Evolutionary conservation across 2,329 filamentous ascomycete genomes (phyloP).

Genomic region (Trichoderma sp.): DNA sequence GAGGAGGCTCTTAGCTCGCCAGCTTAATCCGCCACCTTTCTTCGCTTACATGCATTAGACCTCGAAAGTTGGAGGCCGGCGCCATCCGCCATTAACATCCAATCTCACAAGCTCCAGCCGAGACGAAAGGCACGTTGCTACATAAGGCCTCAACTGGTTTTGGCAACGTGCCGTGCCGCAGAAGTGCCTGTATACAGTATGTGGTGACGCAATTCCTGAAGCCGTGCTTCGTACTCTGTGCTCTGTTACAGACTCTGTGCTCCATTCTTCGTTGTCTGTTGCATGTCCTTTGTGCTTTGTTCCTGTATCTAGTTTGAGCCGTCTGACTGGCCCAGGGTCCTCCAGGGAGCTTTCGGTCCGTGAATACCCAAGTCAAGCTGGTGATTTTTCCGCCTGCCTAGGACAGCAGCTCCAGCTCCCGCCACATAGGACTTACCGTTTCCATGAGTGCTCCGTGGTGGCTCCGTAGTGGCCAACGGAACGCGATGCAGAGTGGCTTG

Average conservation of each 20-base stretch:
- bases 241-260: no score
- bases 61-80: not conserved
- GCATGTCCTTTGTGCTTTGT: not conserved
- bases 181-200: not conserved
- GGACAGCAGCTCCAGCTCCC: not conserved
- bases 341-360: not conserved
- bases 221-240: not conserved
- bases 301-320: not conserved
- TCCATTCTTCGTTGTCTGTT: not conserved
- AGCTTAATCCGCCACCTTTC: not conserved
- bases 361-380: not conserved
- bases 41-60: conserved; percentile 13
- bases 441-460: not conserved
- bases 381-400: not conserved
- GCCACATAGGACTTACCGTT: not conserved
- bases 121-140: not conserved
- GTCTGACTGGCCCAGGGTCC: not conserved
- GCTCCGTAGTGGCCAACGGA: not conserved
- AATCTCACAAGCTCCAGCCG: not conserved
- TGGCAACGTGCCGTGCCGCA: not conserved
- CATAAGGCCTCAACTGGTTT: not conserved
- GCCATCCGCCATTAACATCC: not conserved
- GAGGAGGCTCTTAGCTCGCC: not conserved
- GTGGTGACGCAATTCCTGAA: not conserved
- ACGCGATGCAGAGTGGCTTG: conserved; percentile 1